Conservation (phyloP, 495 filamentous ascomycete genomes). For the Talaromyces ruber region DNA sequence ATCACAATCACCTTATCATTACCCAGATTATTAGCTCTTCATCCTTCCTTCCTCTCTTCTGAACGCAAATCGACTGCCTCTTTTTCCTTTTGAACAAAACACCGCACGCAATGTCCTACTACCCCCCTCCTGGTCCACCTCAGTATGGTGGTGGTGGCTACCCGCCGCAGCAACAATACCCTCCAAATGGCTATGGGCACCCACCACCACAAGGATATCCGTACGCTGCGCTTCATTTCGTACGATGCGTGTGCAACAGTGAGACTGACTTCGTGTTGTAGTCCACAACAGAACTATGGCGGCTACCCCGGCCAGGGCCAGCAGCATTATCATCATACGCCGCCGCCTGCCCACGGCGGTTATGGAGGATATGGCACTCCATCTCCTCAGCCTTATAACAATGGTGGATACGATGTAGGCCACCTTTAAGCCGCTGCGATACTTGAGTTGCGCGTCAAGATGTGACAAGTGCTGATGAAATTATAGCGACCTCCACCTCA, state of each 20-base stretch:
- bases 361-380: slow-evolving; percentile 36
- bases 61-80: not conserved
- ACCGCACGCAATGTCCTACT: slow-evolving; percentile 38
- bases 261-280: slow-evolving; percentile 7
- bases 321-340: slow-evolving; percentile 25
- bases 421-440: not conserved
- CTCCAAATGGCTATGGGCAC: slow-evolving; percentile 25
- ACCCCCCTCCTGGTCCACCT: slow-evolving; percentile 36
- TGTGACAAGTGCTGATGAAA: slow-evolving; percentile 10
- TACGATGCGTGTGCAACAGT: too few relatives aligned
- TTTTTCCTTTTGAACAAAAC: not conserved
- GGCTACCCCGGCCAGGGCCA: slow-evolving; percentile 42
- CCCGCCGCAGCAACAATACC: slow-evolving; percentile 37
- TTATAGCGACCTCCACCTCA: slow-evolving; percentile 17
- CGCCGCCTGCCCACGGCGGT: slow-evolving; percentile 27
- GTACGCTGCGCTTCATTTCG: slow-evolving; percentile 13
- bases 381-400: slow-evolving; percentile 28
- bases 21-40: not conserved
- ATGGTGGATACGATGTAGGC: slow-evolving; percentile 32
- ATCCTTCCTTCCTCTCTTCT: not conserved
- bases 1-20: not conserved
- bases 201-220: slow-evolving; percentile 23
- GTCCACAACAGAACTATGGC: slow-evolving; percentile 29
- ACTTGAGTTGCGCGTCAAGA: not conserved
- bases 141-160: slow-evolving; percentile 32